Evolutionary conservation across 176 grass and related monocot species (phyloP).

Genomic region (Cenchrus fungigraminus): DNA sequence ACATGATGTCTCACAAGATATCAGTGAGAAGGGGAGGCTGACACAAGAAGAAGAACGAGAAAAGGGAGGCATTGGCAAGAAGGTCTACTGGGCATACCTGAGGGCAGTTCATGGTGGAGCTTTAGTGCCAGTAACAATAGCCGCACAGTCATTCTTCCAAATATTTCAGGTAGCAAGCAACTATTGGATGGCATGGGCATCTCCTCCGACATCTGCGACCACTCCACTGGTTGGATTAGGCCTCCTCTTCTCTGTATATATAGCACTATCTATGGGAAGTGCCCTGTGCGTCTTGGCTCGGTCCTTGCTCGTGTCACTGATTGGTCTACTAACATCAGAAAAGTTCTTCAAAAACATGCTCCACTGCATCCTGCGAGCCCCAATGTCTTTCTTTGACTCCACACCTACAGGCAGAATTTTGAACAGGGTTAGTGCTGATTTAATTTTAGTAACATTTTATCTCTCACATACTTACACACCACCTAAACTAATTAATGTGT

Average conservation of each 20-base stretch:
- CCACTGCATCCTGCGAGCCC: conserved; percentile 71
- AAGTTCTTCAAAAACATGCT: conserved; percentile 92
- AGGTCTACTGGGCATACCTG: conserved; percentile 86
- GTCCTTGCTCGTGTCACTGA: conserved; percentile 56
- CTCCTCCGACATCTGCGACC: conserved; percentile 60
- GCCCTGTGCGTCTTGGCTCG: conserved; percentile 68
- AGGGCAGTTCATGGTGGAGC: conserved; percentile 73
- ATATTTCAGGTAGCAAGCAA: conserved; percentile 90
- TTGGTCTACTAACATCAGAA: conserved; percentile 74
- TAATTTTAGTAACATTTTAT: conserved; percentile 22
- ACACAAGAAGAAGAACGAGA: conserved; percentile 96
- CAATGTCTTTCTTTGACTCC: conserved; percentile 99
- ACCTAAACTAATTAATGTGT: conserved; percentile 18
- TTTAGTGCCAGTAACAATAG: conserved; percentile 71
- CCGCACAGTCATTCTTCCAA: conserved; percentile 77
- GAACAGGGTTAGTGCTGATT: conserved; percentile 72
- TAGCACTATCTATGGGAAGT: conserved; percentile 68
- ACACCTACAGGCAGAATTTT: conserved; percentile 95
- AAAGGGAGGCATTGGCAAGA: conserved; percentile 84
- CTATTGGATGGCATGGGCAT: conserved; percentile 98
- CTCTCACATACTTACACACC: background rate
- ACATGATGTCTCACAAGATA: conserved; percentile 68
- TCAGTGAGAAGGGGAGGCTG: conserved; percentile 75
- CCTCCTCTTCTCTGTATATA: conserved; percentile 74
- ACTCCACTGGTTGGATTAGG: conserved; percentile 56